Evolutionary conservation across 2,329 filamentous ascomycete species (phyloP).

Genomic region (Colletotrichum filicis): DNA sequence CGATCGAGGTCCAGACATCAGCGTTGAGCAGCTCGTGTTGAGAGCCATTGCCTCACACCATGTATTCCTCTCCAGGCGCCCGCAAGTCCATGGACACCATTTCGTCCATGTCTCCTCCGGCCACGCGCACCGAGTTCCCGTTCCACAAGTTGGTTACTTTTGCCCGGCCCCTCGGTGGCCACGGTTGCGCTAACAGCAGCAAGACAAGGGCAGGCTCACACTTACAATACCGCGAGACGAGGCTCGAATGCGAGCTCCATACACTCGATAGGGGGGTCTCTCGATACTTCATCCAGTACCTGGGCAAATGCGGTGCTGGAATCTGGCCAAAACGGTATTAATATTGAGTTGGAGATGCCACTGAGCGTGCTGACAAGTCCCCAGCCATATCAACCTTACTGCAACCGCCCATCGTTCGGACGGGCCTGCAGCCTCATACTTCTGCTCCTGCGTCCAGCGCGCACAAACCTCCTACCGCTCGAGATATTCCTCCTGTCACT

Average conservation of each 20-base stretch:
- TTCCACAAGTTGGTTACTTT: constrained; percentile 64
- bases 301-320: constrained; percentile 71
- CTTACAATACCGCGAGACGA: constrained; percentile 68
- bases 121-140: constrained; percentile 64
- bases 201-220: constrained; percentile 57
- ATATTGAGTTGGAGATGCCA: neutral
- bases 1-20: constrained; percentile 17
- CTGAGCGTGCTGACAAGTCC: constrained; percentile 9
- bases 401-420: constrained; percentile 88
- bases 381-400: constrained; percentile 92
- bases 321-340: constrained; percentile 82
- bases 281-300: constrained; percentile 74
- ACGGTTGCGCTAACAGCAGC: constrained; percentile 19
- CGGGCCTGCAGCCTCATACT: constrained; percentile 84
- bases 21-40: constrained; percentile 5
- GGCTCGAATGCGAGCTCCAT: constrained; percentile 90
- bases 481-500: constrained; percentile 93
- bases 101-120: constrained; percentile 62
- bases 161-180: neutral
- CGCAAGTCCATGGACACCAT: constrained; percentile 76
- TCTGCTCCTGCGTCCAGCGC: constrained; percentile 74
- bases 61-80: constrained; percentile 68
- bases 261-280: constrained; percentile 84
- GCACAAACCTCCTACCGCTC: constrained; percentile 84
- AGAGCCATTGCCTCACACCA: constrained; percentile 49